Percentiles rank a stretch among this genome's conserved stretches.
Evolutionary conservation across 768 basidiomycete genomes (phyloP).

Genomic region (Boletus subcaerulescens): DNA sequence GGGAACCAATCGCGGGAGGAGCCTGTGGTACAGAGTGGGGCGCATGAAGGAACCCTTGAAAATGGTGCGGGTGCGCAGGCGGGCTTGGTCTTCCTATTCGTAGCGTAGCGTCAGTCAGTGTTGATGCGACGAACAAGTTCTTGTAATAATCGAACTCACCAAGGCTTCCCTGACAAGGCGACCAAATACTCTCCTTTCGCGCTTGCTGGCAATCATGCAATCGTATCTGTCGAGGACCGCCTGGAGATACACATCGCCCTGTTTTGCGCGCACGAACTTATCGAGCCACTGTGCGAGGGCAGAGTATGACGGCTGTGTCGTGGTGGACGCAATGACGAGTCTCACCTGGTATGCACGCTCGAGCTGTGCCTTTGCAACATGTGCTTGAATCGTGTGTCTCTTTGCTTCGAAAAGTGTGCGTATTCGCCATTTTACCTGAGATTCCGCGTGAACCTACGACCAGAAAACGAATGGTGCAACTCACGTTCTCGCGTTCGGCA

Average conservation of each 20-base stretch:
- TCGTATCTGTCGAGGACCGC: conserved; percentile 56
- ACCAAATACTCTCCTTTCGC: conserved; percentile 48
- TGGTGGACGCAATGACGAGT: background rate
- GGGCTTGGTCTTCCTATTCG: conserved; percentile 54
- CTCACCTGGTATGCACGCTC: conserved; percentile 56
- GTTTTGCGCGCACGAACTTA: conserved; percentile 48
- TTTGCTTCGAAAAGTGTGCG: conserved; percentile 51
- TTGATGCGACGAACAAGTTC: background rate
- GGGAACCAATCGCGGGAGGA: conserved; percentile 76
- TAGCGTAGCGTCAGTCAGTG: background rate
- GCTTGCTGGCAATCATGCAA: conserved; percentile 48
- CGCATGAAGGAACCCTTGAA: conserved; percentile 71
- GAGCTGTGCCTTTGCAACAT: conserved; percentile 45
- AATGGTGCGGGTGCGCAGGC: conserved; percentile 57
- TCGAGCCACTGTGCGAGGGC: conserved; percentile 49
- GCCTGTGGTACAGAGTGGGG: conserved; percentile 58
- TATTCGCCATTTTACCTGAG: conserved; percentile 59
- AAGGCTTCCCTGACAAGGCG: conserved; percentile 47
- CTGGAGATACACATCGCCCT: conserved; percentile 48
- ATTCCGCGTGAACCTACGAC: background rate
- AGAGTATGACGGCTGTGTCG: background rate
- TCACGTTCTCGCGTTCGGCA: conserved; percentile 54
- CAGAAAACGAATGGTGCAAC: background rate
- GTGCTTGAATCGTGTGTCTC: conserved; percentile 51
- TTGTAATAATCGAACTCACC: conserved; percentile 35